Base-by-base conservation (phyloP, 2,329 filamentous ascomycete species). In the Sporothrix curviconia region DNA sequence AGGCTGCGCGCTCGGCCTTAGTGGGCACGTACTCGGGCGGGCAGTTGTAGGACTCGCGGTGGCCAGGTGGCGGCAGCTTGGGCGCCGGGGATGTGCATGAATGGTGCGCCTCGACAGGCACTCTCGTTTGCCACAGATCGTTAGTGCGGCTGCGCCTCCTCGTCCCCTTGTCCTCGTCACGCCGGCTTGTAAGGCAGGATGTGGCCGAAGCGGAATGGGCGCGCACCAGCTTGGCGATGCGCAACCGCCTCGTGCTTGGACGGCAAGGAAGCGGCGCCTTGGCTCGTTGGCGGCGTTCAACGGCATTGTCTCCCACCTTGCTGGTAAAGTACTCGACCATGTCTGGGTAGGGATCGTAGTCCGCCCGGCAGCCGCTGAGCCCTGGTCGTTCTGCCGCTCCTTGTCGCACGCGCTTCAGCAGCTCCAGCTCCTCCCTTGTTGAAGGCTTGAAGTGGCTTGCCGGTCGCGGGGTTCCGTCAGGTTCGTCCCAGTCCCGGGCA, bases 241-340 rank as follows among this genome's bases (percentile, higher is more conserved):
- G 84, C 77, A 96, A n/a, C 96, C 32, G 90, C 88, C 73, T 99
- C 94, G 71, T 99, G 90, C 73, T 96, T 97, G 47, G 92, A 97
- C 7, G 95, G 94, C 9, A 99, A n/a, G 76, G 70, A 97, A 99
- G 65, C 94, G 86, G 62, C 94, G 83, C 76, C 99, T 99, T 1
- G 94, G 94, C 70, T 99, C 94, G 7, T 94, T 94, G 0, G 94
- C 94, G 46, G 92, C 87, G 69, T 90, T 96, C 58, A 99, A 72
- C 14, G 94, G 94, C 92, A 99, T 97, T 62, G 88, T 85, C 74
- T 99, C 94, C n/a, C 68, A 88, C 81, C 66, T 91, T 86, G 62
- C 89, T 87, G 11, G 90, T 94, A 71, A 97, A 99, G 77, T 91
- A 99, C 66, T 96, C 91, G 7, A 99, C 83, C 69, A 89, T 91